Base-by-base conservation (phyloP, 495 filamentous ascomycete species). In the Copromyces sp. region DNA sequence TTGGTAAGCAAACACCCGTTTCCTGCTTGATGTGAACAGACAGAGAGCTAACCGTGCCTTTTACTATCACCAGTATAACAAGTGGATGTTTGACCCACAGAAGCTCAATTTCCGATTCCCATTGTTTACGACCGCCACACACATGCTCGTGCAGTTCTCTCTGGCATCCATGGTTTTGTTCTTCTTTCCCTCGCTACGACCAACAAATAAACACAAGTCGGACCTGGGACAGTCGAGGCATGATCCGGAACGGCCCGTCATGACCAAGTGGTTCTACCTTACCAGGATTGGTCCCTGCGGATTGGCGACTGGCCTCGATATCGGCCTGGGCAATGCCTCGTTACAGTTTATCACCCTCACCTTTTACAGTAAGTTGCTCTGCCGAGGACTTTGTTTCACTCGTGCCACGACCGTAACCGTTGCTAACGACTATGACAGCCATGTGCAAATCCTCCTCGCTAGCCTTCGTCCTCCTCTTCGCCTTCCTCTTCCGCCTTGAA, bases 381-480 rank as follows among this genome's bases (percentile, higher is more conserved):
- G 41, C 41, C 39, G 3, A 7, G 8, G 29, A 12, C 53, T 44
- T 65, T 69, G 32, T 35, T n/a, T 4, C 20, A 9, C n/a, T 29
- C 16, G n/a, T 11, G n/a, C 29, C 29, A 20, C 59, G 5, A 3
- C 9, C 41, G 69, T 75, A 74, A 71, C 76, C 17, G 69, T 59
- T 44, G 40, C 70, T 76, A 70, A 76, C 68, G 17, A 41, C 1
- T 39, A 24, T 68, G 41, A 59, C 74, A 93, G 91, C 95, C 71
- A 99, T 99, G 96, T 98, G 95, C 82, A 99, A 99, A 89, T 98
- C 95, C 4, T 97, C 94, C 29, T 92, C 94, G 41, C 88, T 98
- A 20, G 94, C 92, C 44, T 98, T 99, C 78, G 95, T 99, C 68
- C 90, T 99, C 9, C 76, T 97, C 71, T 99, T 99, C 82, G 96